phyloP scores from a whole-genome alignment of 805 yeast species.

The Lipomyces oligophaga region DNA sequence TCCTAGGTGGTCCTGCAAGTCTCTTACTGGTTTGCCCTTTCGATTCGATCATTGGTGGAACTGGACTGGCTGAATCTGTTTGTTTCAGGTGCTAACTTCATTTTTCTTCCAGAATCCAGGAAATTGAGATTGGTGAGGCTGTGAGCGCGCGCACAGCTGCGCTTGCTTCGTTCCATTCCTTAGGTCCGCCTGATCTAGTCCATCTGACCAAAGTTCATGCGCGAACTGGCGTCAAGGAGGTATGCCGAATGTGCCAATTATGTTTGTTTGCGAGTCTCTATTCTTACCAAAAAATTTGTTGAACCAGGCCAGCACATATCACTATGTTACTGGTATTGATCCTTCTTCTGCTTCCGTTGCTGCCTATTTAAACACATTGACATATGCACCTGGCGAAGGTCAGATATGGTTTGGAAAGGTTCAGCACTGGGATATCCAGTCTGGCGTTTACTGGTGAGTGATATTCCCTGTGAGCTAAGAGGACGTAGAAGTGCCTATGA shows the following conservation, averaged over 20 bases:
- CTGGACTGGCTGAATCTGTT: background rate
- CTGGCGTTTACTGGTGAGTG: slow-evolving; percentile 42
- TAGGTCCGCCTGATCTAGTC: slow-evolving; percentile 74
- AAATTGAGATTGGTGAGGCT: slow-evolving; percentile 51
- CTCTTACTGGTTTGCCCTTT: background rate
- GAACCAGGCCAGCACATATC: slow-evolving; percentile 46
- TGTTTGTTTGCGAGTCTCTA: slow-evolving; percentile 47
- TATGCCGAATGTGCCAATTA: slow-evolving; percentile 45
- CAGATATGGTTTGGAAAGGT: slow-evolving; percentile 72
- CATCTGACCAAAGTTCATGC: slow-evolving; percentile 46
- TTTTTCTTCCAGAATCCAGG: slow-evolving; percentile 41
- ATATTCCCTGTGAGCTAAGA: background rate
- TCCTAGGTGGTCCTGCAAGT: background rate
- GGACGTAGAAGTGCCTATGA: background rate
- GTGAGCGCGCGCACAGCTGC: slow-evolving; percentile 48
- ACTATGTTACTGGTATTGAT: slow-evolving; percentile 53
- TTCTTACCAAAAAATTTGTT: no score
- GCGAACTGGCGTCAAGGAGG: slow-evolving; percentile 45
- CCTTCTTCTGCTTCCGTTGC: slow-evolving; percentile 52
- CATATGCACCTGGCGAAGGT: slow-evolving; percentile 45
- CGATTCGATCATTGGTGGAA: no score
- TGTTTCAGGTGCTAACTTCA: background rate
- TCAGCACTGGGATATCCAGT: slow-evolving; percentile 42
- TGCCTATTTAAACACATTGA: slow-evolving; percentile 51
- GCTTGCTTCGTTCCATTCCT: slow-evolving; percentile 46